A percentile compares a stretch with the other conserved stretches of the same genome.
Conservation (phyloP, 2,329 filamentous ascomycete species). For the Exophiala viscosa region DNA sequence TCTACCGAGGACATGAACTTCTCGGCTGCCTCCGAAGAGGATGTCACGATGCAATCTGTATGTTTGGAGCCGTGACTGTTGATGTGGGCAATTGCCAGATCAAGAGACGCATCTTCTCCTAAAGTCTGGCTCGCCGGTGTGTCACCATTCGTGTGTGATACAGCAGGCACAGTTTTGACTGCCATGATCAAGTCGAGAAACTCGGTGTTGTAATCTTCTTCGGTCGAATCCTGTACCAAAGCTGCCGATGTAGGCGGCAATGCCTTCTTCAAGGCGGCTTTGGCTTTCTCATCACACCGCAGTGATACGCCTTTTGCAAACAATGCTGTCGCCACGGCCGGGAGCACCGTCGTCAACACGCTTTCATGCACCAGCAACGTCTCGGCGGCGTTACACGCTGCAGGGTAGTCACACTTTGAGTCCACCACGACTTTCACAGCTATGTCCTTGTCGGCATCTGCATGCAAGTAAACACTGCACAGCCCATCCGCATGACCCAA, state of each 20-base stretch:
- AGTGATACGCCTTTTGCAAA: constrained; percentile 73
- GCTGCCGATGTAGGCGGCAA: constrained; percentile 43
- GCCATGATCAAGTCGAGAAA: constrained; percentile 82
- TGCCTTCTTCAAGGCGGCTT: constrained; percentile 55
- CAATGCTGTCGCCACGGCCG: constrained; percentile 69
- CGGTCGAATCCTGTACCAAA: constrained; percentile 61
- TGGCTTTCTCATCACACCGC: constrained; percentile 70
- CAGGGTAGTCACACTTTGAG: constrained; percentile 90
- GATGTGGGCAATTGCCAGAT: constrained; percentile 79
- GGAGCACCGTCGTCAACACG: constrained; percentile 64
- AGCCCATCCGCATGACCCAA: constrained; percentile 94
- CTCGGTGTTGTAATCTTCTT: constrained; percentile 79
- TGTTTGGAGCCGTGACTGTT: constrained; percentile 90
- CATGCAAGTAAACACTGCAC: constrained; percentile 80
- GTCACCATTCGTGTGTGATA: not conserved
- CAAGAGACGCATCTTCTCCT: constrained; percentile 42
- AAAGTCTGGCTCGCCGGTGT: not conserved
- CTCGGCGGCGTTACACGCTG: constrained; percentile 93
- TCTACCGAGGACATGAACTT: constrained; percentile 82
- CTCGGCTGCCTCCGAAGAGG: constrained; percentile 64
- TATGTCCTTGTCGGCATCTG: constrained; percentile 68
- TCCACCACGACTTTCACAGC: constrained; percentile 77
- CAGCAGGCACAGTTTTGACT: constrained; percentile 66
- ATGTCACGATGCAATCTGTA: constrained; percentile 85
- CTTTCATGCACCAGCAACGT: constrained; percentile 79